Base-by-base conservation (phyloP, 2,329 filamentous ascomycete species). In the Aspergillus transmontanensis region DNA sequence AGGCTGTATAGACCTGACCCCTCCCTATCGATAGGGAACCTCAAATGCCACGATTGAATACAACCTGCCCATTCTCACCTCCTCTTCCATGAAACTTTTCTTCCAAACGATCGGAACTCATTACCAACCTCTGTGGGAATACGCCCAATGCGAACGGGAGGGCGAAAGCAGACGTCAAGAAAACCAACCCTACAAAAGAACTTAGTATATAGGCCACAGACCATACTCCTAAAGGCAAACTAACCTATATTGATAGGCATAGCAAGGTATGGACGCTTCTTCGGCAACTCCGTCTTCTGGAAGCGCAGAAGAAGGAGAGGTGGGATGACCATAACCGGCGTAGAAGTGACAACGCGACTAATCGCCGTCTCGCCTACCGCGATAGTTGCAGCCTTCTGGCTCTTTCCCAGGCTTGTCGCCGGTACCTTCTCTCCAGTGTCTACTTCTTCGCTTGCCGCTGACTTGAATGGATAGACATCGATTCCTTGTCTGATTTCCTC, bases 311-410 rank as follows among this genome's bases (percentile, higher is more conserved):
- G 50, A 36, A 54, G 28, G 9, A 54, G 28, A 21, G 50, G 50
- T 3, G 50, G 50, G 19, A 53, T 53, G 3, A 53, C 50, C 50
- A 53, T 53, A 19, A 54, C 50, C 14, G 50, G 50, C 28, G 50
- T 54, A 7, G 50, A 54, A 21, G 50, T 54, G 19, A 54, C 50
- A 54, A 54, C 50, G 14, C 50, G 50, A n/a, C 50, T 54, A 54
- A 54, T 54, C 30, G 50, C 50, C 9, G 28, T 54, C 50, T 54
- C 50, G 1, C 50, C 30, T 5, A 34, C 50, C 19, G 50, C 50
- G 32, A 54, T 54, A 21, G 50, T 54, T 34, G 50, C 50, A 21
- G 50, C 50, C 28, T 54, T 54, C 50, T 54, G 26, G 26, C 50
- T 54, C 30, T 54, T 54, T 9, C 50, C 50, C 28, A 54, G 30